Conservation (phyloP, 164 flowering plant species). For the Kalanchoe fedtschenkoi region DNA sequence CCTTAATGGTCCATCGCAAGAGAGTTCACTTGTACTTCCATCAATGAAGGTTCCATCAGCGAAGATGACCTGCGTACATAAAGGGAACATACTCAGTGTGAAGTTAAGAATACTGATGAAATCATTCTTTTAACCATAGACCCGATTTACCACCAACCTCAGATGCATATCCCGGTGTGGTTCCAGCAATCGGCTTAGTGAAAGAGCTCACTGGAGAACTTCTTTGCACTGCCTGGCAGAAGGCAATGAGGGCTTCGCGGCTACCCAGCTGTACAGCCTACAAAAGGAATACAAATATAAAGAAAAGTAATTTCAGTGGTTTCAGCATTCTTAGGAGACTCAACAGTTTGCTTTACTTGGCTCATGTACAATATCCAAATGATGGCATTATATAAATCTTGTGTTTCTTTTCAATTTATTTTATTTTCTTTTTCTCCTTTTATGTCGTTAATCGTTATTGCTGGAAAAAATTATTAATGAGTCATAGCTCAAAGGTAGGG, state of each 20-base stretch:
- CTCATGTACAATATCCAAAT: not conserved
- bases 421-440: not conserved
- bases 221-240: constrained; percentile 87
- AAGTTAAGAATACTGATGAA: not conserved
- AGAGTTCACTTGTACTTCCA: constrained; percentile 88
- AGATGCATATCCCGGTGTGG: constrained; percentile 78
- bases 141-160: constrained; percentile 34
- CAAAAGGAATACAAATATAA: not conserved
- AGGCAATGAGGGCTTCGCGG: constrained; percentile 64
- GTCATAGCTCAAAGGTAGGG: not conserved
- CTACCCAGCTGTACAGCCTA: constrained; percentile 82
- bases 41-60: constrained; percentile 89
- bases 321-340: constrained; percentile 1
- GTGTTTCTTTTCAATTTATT: not conserved
- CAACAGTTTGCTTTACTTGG: not conserved
- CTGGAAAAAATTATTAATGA: not conserved
- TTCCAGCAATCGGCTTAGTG: constrained; percentile 65
- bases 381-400: not conserved
- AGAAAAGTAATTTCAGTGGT: not conserved
- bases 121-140: not conserved
- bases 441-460: not conserved
- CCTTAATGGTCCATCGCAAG: constrained; percentile 85
- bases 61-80: constrained; percentile 48
- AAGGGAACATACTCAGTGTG: not conserved
- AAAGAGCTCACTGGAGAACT: constrained; percentile 76